These are phyloP conservation scores for Aspergillus heteromorphus DNA, from an alignment of 495 filamentous ascomycete species.

Conservation along the genomic window DNA sequence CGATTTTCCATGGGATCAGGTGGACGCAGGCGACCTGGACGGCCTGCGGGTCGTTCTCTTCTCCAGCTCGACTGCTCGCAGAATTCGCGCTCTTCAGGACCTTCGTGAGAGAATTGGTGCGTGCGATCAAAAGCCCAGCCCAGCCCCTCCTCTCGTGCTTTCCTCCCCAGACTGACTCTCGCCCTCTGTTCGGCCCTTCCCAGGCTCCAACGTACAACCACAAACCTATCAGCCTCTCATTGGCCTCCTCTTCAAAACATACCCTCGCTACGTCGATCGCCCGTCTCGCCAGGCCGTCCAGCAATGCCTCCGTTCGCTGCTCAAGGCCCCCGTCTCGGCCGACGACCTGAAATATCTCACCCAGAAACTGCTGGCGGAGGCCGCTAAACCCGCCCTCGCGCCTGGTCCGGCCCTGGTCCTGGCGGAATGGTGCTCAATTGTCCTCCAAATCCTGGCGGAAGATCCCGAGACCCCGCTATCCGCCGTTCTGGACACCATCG, in stretches of 20 bases:
- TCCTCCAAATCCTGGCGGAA: slow-evolving; percentile 58
- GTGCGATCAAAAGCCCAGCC: slow-evolving; percentile 4
- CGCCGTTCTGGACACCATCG: slow-evolving; percentile 57
- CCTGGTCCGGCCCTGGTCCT: slow-evolving; percentile 80
- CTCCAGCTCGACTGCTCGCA: slow-evolving; percentile 45
- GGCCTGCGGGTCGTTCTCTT: slow-evolving; percentile 39
- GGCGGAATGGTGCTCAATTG: slow-evolving; percentile 77
- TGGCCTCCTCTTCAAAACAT: slow-evolving; percentile 72
- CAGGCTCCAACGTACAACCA: slow-evolving; percentile 32
- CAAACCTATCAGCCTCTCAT: slow-evolving; percentile 45
- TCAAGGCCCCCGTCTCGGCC: slow-evolving; percentile 43
- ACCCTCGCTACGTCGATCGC: slow-evolving; percentile 82
- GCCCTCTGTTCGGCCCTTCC: background rate
- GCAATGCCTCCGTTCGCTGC: slow-evolving; percentile 62
- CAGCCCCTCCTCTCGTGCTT: background rate
- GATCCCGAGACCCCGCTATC: slow-evolving; percentile 53
- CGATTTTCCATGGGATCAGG: slow-evolving; percentile 45
- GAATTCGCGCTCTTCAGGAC: slow-evolving; percentile 44
- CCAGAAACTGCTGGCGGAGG: slow-evolving; percentile 54
- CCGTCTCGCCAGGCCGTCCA: slow-evolving; percentile 75
- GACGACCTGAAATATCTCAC: slow-evolving; percentile 57
- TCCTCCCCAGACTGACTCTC: background rate
- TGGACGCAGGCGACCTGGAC: slow-evolving; percentile 44
- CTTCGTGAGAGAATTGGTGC: slow-evolving; percentile 44
- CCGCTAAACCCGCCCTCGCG: slow-evolving; percentile 68